A percentile compares a stretch with the other conserved stretches of the same genome.
These are phyloP conservation scores for Pleurotus eryngii DNA, from an alignment of 768 basidiomycete species.

Conservation along the genomic window DNA sequence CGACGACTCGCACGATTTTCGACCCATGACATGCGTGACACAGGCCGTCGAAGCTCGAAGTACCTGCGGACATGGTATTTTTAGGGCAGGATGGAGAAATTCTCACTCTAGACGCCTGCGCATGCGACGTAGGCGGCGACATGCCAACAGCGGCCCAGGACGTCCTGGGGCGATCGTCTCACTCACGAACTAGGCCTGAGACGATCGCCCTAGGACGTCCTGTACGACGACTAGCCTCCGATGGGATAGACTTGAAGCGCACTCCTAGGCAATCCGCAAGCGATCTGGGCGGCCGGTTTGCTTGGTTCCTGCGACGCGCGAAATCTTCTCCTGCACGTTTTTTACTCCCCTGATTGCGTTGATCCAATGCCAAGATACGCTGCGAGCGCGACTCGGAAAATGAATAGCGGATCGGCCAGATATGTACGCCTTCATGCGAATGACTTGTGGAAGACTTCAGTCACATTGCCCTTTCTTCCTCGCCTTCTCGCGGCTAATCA, in stretches of 20 bases:
- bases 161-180: too few species aligned
- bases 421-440: slow-evolving; percentile 2
- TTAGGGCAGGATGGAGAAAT: background rate
- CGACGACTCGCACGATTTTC: background rate
- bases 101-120: background rate
- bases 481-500: slow-evolving; percentile 2
- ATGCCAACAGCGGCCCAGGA: background rate
- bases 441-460: background rate
- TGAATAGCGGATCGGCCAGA: background rate
- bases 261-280: slow-evolving; percentile 7
- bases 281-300: slow-evolving; percentile 2
- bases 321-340: background rate
- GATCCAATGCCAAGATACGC: background rate
- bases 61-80: background rate
- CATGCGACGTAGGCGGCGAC: slow-evolving; percentile 6
- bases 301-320: too few species aligned
- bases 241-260: background rate
- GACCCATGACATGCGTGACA: too few species aligned
- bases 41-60: too few species aligned
- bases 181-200: slow-evolving; percentile 2
- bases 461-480: background rate
- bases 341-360: background rate
- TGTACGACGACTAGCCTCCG: too few species aligned
- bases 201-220: background rate
- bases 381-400: too few species aligned